These are phyloP conservation scores for Anaeromyces robustus DNA, from an alignment of 192 early-diverging fungal species.

Conservation along the genomic window DNA sequence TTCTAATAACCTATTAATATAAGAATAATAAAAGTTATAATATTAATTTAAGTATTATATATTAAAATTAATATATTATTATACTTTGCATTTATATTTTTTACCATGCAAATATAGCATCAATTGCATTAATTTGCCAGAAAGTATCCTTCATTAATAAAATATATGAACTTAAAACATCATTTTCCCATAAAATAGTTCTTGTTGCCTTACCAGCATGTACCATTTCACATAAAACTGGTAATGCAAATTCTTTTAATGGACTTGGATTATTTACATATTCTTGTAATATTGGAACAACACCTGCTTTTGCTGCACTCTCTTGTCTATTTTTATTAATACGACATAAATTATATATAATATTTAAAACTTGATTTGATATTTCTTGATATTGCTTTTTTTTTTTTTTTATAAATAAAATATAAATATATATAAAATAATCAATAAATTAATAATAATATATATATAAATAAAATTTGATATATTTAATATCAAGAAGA, in stretches of 20 bases:
- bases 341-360: slow-evolving; percentile 42
- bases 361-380: slow-evolving; percentile 37
- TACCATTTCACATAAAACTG: slow-evolving; percentile 40
- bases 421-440: not conserved
- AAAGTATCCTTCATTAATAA: slow-evolving; percentile 28
- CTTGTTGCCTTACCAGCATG: slow-evolving; percentile 29
- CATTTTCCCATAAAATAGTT: slow-evolving; percentile 24
- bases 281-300: slow-evolving; percentile 33
- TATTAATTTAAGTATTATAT: no score
- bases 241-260: slow-evolving; percentile 42
- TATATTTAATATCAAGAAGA: no score
- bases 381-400: slow-evolving; percentile 17
- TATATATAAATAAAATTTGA: no score
- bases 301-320: slow-evolving; percentile 29
- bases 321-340: slow-evolving; percentile 37
- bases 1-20: not conserved
- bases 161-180: slow-evolving; percentile 25
- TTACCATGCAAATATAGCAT: slow-evolving; percentile 39
- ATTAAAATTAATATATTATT: no score
- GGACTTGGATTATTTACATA: slow-evolving; percentile 22
- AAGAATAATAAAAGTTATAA: not conserved
- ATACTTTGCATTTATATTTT: not conserved
- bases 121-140: slow-evolving; percentile 43
- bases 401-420: not conserved
- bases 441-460: no score